A percentile compares a stretch with the other conserved stretches of the same genome.
phyloP scores from a whole-genome alignment of 257 asterid genomes.

The Solanum etuberosum region DNA sequence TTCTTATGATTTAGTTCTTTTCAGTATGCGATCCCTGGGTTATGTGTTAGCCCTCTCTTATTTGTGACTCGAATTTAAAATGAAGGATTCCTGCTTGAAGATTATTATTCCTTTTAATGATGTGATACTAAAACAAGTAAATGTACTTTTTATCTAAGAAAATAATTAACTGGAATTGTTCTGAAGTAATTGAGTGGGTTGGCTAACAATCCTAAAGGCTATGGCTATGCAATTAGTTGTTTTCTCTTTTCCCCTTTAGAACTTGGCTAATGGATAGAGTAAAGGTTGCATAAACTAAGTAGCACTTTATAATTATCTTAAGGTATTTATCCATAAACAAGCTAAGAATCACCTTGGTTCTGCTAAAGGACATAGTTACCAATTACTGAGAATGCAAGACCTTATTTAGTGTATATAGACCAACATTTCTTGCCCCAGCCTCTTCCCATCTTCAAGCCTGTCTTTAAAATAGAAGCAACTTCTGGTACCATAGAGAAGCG shows the following conservation, averaged over 20 bases:
- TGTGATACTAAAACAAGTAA: not conserved
- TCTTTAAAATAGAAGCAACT: not conserved
- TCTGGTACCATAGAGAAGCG: not conserved
- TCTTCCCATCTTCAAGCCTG: not conserved
- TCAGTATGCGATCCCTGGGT: not conserved
- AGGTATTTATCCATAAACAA: not conserved
- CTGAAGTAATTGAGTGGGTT: not conserved
- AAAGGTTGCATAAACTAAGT: not conserved
- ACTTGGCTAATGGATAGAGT: not conserved
- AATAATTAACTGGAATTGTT: not conserved
- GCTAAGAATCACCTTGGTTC: not conserved
- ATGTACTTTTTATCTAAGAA: not conserved
- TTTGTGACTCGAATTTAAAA: not conserved
- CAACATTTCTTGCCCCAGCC: not conserved
- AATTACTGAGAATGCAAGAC: not conserved
- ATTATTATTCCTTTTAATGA: not conserved
- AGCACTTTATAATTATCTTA: not conserved
- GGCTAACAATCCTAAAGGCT: not conserved
- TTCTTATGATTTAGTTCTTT: not conserved
- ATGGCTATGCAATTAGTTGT: not conserved
- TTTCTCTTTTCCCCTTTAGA: not conserved
- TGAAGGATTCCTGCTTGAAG: not conserved
- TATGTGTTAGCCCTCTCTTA: not conserved
- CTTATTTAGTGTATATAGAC: not conserved
- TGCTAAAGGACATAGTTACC: not conserved